Percentiles rank a stretch among this genome's conserved stretches.
These are phyloP conservation scores for Metschnikowia cubensis DNA, from an alignment of 805 yeast genomes.

Conservation along the genomic window DNA sequence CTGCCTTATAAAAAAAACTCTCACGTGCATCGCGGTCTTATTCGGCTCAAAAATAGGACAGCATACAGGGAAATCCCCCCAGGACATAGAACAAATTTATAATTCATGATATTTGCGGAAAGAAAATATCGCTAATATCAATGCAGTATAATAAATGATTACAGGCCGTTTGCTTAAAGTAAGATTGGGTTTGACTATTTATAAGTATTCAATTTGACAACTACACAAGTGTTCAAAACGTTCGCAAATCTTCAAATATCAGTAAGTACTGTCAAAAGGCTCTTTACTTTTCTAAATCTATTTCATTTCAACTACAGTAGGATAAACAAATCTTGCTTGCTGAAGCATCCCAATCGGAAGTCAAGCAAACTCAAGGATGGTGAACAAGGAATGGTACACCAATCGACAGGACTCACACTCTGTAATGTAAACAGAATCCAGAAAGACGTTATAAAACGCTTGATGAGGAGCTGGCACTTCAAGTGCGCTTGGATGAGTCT, in stretches of 20 bases:
- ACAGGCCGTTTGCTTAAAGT: background rate
- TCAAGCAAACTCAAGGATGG: background rate
- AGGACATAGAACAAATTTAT: background rate
- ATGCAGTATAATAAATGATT: no score
- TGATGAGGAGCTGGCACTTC: background rate
- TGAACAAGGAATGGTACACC: background rate
- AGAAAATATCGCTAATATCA: no score
- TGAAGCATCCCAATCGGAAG: background rate
- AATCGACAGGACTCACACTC: background rate
- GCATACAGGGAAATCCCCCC: background rate
- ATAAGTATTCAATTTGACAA: background rate
- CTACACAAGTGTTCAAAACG: background rate
- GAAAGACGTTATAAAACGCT: background rate
- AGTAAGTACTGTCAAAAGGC: background rate
- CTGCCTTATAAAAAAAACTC: conserved; percentile 2
- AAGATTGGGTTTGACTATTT: background rate
- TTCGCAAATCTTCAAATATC: background rate
- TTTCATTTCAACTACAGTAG: background rate
- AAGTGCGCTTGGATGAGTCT: background rate
- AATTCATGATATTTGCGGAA: background rate
- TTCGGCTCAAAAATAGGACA: background rate
- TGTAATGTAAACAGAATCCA: background rate
- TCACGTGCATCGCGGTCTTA: conserved; percentile 9
- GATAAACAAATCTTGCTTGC: background rate
- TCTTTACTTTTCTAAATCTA: background rate